phyloP scores from a whole-genome alignment of 192 early-diverging fungal genomes.

The Linnemannia exigua region DNA sequence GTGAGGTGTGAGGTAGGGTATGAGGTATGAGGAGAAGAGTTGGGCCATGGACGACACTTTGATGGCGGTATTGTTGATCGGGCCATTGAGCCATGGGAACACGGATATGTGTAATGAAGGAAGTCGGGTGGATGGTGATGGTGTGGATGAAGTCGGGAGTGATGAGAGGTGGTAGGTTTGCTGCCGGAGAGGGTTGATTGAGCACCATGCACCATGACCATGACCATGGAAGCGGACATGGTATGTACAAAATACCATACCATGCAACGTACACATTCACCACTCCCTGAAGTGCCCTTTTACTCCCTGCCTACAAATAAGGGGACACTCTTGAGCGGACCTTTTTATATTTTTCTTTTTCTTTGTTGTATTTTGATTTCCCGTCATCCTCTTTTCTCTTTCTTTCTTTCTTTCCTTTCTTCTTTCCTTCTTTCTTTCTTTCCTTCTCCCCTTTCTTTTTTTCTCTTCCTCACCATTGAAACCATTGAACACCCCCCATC shows the following conservation, averaged over 20 bases:
- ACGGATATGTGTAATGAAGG: too few species aligned
- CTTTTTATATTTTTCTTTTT: not conserved
- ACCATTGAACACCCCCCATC: not conserved
- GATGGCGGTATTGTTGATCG: too few species aligned
- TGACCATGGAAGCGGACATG: too few species aligned
- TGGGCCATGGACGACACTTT: too few species aligned
- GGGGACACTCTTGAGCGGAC: not conserved
- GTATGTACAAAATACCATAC: not conserved
- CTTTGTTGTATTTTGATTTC: slow-evolving; percentile 2
- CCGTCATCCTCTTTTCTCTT: not conserved
- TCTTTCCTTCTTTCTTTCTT: not conserved
- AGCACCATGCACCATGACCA: too few species aligned
- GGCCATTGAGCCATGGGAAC: too few species aligned
- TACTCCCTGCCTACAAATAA: not conserved
- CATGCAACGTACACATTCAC: not conserved
- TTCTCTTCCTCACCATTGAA: not conserved
- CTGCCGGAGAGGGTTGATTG: too few species aligned
- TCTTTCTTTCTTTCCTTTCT: not conserved
- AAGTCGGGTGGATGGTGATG: too few species aligned
- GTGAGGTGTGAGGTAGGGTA: not conserved
- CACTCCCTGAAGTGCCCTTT: not conserved
- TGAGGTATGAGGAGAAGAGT: too few species aligned
- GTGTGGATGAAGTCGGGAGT: too few species aligned
- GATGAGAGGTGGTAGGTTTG: too few species aligned
- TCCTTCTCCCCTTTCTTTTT: not conserved